Conservation (phyloP, 306 rosid genomes). For the Vigna radiata region DNA sequence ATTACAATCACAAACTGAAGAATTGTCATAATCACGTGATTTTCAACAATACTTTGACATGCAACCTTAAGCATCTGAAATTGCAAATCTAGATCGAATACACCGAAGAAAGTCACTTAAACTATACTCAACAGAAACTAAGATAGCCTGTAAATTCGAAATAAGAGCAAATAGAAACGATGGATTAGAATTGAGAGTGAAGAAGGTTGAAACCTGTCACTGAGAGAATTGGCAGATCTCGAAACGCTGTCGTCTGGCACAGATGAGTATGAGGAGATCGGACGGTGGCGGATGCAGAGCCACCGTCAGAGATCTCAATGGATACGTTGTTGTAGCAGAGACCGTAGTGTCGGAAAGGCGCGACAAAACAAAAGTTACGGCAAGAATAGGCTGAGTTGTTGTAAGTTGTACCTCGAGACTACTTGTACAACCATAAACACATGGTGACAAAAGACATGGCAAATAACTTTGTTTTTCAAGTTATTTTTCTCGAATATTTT, state of each 20-base stretch:
- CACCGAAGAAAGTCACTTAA: not conserved
- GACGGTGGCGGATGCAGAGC: conserved; percentile 54
- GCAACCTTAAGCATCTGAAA: conserved; percentile 1
- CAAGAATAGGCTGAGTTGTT: conserved; percentile 8
- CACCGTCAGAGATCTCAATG: conserved; percentile 51
- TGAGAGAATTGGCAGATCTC: conserved; percentile 45
- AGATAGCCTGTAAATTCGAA: conserved; percentile 5
- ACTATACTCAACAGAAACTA: not conserved
- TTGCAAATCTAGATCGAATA: conserved; percentile 35
- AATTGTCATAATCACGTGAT: conserved; percentile 31
- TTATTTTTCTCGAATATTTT: too few relatives aligned
- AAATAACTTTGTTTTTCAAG: too few relatives aligned
- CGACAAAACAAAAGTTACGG: conserved; percentile 20
- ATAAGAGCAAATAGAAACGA: conserved; percentile 30
- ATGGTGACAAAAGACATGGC: not conserved
- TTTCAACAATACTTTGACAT: conserved; percentile 14
- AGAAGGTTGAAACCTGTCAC: conserved; percentile 37
- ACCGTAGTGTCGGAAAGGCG: conserved; percentile 24
- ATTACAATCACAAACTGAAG: not conserved
- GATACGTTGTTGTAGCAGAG: conserved; percentile 32
- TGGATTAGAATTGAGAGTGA: conserved; percentile 7
- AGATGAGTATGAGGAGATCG: conserved; percentile 33
- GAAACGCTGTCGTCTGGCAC: conserved; percentile 22
- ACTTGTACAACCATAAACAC: not conserved
- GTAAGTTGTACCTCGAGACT: not conserved